Evolutionary conservation across 331 rosid genomes (phyloP).

Genomic region (Pyrus hybrid): DNA sequence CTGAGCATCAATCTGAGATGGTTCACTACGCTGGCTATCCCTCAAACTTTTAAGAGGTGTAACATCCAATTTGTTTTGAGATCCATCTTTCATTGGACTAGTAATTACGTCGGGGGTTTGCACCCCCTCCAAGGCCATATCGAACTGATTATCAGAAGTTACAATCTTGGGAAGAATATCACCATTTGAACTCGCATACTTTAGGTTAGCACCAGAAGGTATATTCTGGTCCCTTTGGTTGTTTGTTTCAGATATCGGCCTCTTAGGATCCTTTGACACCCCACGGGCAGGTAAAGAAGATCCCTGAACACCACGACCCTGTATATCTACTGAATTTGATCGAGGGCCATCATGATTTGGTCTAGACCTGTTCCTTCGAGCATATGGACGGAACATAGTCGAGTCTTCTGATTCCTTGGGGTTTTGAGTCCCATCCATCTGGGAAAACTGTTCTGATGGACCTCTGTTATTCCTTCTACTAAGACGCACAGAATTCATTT

Average conservation of each 20-base stretch:
- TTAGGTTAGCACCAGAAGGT: constrained; percentile 50
- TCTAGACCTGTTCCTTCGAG: constrained; percentile 91
- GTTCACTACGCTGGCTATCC: constrained; percentile 32
- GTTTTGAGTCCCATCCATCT: constrained; percentile 70
- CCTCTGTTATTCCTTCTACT: constrained; percentile 46
- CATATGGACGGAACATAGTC: constrained; percentile 87
- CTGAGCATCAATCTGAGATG: constrained; percentile 32
- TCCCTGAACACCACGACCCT: constrained; percentile 27
- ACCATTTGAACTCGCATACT: constrained; percentile 62
- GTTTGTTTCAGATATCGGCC: constrained; percentile 37
- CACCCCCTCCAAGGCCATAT: constrained; percentile 40
- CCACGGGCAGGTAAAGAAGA: constrained; percentile 40
- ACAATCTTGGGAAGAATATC: constrained; percentile 34
- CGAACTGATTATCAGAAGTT: constrained; percentile 34
- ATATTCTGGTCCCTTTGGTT: constrained; percentile 46
- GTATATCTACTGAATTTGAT: constrained; percentile 31
- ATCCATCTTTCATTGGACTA: constrained; percentile 29
- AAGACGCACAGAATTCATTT: constrained; percentile 53
- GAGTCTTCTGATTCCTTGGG: constrained; percentile 93
- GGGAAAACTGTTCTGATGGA: constrained; percentile 86
- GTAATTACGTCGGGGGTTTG: constrained; percentile 29
- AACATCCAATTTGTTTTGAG: constrained; percentile 48
- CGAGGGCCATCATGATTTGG: constrained; percentile 71
- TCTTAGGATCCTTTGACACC: constrained; percentile 53
- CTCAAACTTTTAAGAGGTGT: constrained; percentile 25